Evolutionary conservation across 257 asterid species (phyloP), one percentile per base, ranked within the genome.

Genomic region (Mitragyna speciosa): DNA sequence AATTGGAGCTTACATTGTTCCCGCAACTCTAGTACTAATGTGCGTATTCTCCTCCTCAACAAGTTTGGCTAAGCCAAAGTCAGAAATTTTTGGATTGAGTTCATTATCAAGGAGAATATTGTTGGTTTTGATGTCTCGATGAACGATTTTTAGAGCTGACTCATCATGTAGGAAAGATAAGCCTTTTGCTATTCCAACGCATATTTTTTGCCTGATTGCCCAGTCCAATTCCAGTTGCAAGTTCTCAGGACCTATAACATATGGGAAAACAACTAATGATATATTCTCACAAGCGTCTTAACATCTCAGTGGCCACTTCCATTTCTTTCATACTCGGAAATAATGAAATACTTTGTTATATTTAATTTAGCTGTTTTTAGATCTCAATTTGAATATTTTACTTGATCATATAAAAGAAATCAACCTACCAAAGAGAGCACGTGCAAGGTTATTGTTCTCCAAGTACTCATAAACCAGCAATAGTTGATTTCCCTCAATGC

Each of bases 1-100:
- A 70, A 19, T 75, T 71, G 56, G 19, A 12, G 17, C 85, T 71
- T 74, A 87, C 90, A 87, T 39, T 56, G 90, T 87, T 81, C 90
- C 90, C 20, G 90, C 90, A 30, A 87, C 80, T 80, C 90, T 81
- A 47, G 90, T 87, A 79, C 88, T 87, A 73, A 87, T 85, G 72
- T 87, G 90, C 26, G 90, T 87, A 75, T 87, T 81, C 71, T 83
- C 88, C 75, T 87, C 90, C 80, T 87, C 90, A 58, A 84, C 87
- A 51, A 87, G 85, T 81, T 81, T 87, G 65, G 90, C 90, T 79
- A 87, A 80, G 33, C 90, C 90, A 79, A 87, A 87, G 58, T 87
- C 90, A 58, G 90, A 87, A 63, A 87, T 87, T 75, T 87, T 87
- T 52, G 90, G 87, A 72, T 63, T 85, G 45, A 87, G 83, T 82